phyloP scores from a whole-genome alignment of 164 flowering plant species.

The Brasenia schreberi region DNA sequence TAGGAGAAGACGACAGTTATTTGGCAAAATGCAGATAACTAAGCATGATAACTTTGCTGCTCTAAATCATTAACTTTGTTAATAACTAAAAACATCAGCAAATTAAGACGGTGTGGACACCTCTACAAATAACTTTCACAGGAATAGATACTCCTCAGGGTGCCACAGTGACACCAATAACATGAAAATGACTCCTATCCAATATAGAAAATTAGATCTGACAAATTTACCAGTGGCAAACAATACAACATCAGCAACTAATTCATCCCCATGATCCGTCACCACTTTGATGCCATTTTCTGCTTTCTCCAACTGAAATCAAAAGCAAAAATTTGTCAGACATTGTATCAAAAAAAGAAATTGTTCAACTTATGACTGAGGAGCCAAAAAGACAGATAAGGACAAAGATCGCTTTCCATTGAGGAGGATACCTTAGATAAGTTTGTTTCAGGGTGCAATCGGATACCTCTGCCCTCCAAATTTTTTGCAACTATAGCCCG shows the following conservation, averaged over 20 bases:
- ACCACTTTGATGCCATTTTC: conserved; percentile 66
- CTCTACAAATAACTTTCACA: too few species aligned
- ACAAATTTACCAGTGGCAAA: conserved; percentile 83
- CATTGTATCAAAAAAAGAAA: too few species aligned
- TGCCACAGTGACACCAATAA: too few species aligned
- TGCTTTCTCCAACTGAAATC: conserved; percentile 56
- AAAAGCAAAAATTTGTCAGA: not conserved
- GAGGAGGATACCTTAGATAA: conserved; percentile 42
- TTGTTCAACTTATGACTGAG: not conserved
- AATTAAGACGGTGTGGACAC: too few species aligned
- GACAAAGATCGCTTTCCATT: not conserved
- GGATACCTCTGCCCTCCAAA: conserved; percentile 86
- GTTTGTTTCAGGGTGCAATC: conserved; percentile 60
- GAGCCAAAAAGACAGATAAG: not conserved
- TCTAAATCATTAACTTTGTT: too few species aligned
- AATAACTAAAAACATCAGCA: too few species aligned
- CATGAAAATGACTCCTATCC: too few species aligned
- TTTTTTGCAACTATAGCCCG: conserved; percentile 78
- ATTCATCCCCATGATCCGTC: conserved; percentile 79
- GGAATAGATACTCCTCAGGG: too few species aligned
- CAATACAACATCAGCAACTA: conserved; percentile 79
- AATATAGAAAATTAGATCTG: not conserved
- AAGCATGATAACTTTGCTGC: too few species aligned
- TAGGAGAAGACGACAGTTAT: too few species aligned
- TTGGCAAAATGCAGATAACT: too few species aligned